Evolutionary conservation across 2,329 filamentous ascomycete genomes (phyloP).

Genomic region (Ustulina deusta): DNA sequence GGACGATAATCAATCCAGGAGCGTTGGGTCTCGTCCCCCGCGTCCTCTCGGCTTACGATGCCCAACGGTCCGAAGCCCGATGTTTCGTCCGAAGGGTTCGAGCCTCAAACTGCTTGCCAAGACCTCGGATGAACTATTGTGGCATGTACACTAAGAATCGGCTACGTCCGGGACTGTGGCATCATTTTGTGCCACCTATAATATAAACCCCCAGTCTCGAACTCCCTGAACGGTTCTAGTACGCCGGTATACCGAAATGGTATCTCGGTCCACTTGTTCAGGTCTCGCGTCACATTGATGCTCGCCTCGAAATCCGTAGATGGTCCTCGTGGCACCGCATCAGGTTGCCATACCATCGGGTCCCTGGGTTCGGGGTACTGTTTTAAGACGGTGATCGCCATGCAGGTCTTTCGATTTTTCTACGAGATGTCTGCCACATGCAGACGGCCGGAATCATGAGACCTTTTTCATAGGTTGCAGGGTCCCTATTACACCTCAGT

Average conservation of each 20-base stretch:
- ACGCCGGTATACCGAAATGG: neutral
- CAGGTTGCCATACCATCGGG: conserved; percentile 18
- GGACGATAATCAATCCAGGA: conserved; percentile 20
- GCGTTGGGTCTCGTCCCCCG: neutral
- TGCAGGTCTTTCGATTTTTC: conserved; percentile 21
- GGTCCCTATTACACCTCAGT: neutral
- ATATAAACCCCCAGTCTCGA: neutral
- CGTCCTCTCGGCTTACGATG: neutral
- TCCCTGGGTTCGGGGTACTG: conserved; percentile 20
- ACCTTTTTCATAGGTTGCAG: conserved; percentile 1
- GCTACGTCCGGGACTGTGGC: neutral
- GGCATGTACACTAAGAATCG: neutral
- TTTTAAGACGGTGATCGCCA: conserved; percentile 13
- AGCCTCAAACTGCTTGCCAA: neutral
- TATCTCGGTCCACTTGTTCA: neutral
- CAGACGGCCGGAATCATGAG: conserved; percentile 11
- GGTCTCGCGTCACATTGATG: neutral
- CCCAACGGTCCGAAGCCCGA: neutral
- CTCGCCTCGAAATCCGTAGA: conserved; percentile 7
- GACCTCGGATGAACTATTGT: neutral
- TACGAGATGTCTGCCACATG: conserved; percentile 3
- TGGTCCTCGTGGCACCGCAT: conserved; percentile 20
- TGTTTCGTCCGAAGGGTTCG: conserved; percentile 12
- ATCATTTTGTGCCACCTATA: neutral
- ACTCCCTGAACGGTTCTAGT: neutral